phyloP scores from a whole-genome alignment of 352 stramenopile species.

The Pythium dissotocum region DNA sequence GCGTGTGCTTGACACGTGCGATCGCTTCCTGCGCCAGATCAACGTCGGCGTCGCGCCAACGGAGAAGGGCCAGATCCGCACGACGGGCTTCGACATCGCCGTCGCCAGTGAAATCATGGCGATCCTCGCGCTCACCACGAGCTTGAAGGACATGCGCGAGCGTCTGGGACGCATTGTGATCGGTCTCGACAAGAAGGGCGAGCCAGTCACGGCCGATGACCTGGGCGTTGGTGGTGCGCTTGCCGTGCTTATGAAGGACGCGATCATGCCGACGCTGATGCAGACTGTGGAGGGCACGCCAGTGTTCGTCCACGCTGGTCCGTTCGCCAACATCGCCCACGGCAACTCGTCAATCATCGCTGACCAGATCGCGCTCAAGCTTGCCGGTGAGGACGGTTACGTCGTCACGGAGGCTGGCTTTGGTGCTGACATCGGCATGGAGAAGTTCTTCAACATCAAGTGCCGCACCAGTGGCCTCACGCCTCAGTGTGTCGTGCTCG shows the following conservation, averaged over 20 bases:
- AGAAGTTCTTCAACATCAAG: conserved; percentile 99
- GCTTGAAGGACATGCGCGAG: conserved; percentile 92
- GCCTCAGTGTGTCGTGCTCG: conserved; percentile 97
- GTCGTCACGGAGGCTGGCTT: conserved; percentile 98
- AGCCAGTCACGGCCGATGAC: conserved; percentile 96
- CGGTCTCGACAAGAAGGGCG: conserved; percentile 72
- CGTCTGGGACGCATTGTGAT: conserved; percentile 96
- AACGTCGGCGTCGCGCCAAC: conserved; percentile 87
- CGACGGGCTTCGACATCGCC: conserved; percentile 80
- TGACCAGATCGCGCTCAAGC: conserved; percentile 92
- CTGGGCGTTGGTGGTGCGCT: conserved; percentile 95
- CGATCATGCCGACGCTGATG: conserved; percentile 97
- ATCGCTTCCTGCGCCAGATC: conserved; percentile 94
- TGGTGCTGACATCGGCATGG: conserved; percentile 96
- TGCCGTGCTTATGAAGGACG: conserved; percentile 98
- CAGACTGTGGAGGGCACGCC: conserved; percentile 96
- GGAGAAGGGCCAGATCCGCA: conserved; percentile 88
- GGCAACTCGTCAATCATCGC: conserved; percentile 98
- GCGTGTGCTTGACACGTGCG: conserved; percentile 97
- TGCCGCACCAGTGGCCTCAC: conserved; percentile 93
- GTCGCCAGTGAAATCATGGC: conserved; percentile 99
- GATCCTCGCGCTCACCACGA: conserved; percentile 95
- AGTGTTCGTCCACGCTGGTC: conserved; percentile 97
- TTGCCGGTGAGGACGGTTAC: conserved; percentile 96
- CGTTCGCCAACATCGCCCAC: conserved; percentile 98